Conservation (phyloP, 345 rosid species). For the Salix brachista region DNA sequence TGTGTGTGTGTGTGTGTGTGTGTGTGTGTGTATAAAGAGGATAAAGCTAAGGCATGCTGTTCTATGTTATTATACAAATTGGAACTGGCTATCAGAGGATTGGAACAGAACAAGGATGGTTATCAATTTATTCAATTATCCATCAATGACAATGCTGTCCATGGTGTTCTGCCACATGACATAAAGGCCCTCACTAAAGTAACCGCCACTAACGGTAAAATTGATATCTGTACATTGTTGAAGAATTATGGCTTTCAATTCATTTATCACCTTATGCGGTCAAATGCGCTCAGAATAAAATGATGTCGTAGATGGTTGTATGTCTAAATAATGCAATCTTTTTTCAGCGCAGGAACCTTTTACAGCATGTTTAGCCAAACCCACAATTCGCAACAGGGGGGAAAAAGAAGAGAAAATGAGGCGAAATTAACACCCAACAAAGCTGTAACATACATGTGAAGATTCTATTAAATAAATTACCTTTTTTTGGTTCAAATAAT, state of each 20-base stretch:
- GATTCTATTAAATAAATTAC: background rate
- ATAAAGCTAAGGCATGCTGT: background rate
- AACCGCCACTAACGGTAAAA: background rate
- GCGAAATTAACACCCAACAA: background rate
- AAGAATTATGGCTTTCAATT: background rate
- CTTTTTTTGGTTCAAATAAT: background rate
- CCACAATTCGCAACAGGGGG: background rate
- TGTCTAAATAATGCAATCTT: background rate
- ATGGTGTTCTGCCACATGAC: background rate
- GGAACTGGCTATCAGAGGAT: background rate
- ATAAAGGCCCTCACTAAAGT: background rate
- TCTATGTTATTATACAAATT: background rate
- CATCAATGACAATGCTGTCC: background rate
- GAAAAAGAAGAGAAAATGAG: background rate
- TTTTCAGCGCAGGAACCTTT: background rate
- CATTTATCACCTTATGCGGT: background rate
- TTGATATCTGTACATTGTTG: background rate
- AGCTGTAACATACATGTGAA: background rate
- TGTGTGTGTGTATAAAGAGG: too few relatives aligned
- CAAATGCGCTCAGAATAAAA: background rate
- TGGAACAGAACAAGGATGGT: background rate
- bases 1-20: too few relatives aligned
- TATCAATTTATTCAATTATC: background rate
- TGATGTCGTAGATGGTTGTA: background rate
- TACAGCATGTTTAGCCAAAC: background rate